Evolutionary conservation across 2,329 filamentous ascomycete genomes (phyloP).

Genomic region (Rhexocercosporidium sp.): DNA sequence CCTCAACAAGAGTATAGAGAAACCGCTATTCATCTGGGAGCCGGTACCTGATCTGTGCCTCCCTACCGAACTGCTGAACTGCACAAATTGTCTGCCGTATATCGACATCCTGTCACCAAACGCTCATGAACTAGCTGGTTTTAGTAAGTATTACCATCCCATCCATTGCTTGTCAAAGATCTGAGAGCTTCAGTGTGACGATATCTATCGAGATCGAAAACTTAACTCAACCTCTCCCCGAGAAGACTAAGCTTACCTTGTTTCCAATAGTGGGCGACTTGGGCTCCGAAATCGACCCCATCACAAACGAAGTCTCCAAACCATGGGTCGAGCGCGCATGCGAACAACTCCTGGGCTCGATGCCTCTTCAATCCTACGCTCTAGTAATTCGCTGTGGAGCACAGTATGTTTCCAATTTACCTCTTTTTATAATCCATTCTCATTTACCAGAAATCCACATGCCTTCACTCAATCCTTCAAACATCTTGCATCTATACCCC

Average conservation of each 20-base stretch:
- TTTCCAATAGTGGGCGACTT: conserved; percentile 54
- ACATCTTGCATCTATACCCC: too few relatives aligned
- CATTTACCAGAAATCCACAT: too few relatives aligned
- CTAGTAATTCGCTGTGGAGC: conserved; percentile 75
- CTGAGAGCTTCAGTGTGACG: too few relatives aligned
- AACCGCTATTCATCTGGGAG: conserved; percentile 52
- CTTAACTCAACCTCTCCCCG: too few relatives aligned
- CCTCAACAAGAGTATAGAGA: conserved; percentile 25
- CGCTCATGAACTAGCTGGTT: conserved; percentile 83
- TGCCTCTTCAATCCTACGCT: conserved; percentile 68
- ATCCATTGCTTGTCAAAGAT: too few relatives aligned
- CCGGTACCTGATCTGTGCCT: conserved; percentile 89
- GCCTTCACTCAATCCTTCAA: too few relatives aligned
- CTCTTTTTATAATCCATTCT: too few relatives aligned
- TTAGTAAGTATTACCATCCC: conserved; percentile 51
- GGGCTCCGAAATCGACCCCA: conserved; percentile 33
- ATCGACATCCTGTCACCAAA: conserved; percentile 75
- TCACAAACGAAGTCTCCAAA: conserved; percentile 52
- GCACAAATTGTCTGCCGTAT: conserved; percentile 65
- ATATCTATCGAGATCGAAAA: too few relatives aligned
- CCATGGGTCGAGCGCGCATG: conserved; percentile 61
- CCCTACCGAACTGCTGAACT: conserved; percentile 68
- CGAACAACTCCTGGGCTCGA: conserved; percentile 66
- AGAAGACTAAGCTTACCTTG: too few relatives aligned
- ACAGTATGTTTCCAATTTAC: too few relatives aligned